Percentiles rank a stretch among this genome's conserved stretches.
phyloP scores from a whole-genome alignment of 176 grass and related monocot species.

The Paspalum notatum region DNA sequence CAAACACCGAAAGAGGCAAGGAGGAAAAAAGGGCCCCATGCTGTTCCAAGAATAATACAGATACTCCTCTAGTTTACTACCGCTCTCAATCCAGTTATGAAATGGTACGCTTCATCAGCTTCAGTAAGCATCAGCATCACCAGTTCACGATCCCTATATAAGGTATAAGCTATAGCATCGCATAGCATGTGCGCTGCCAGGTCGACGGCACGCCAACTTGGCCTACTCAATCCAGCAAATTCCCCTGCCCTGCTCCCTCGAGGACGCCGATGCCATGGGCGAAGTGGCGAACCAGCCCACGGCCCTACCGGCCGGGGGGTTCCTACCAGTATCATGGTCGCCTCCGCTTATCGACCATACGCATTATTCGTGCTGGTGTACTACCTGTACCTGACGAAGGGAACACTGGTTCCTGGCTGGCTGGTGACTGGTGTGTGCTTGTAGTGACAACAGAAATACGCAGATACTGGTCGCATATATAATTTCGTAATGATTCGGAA shows the following conservation, averaged over 20 bases:
- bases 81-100: background rate
- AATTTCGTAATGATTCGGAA: background rate
- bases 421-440: background rate
- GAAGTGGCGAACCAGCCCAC: background rate
- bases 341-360: background rate
- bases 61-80: background rate
- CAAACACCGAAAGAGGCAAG: background rate
- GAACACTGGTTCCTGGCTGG: constrained; percentile 28
- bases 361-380: constrained; percentile 29
- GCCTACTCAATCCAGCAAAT: constrained; percentile 6
- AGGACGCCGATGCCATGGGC: background rate
- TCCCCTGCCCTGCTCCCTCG: constrained; percentile 19
- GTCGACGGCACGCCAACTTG: constrained; percentile 32
- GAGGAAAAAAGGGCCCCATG: background rate
- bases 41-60: background rate
- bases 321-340: background rate
- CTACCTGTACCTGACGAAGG: background rate
- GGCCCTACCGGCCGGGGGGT: constrained; percentile 26
- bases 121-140: background rate
- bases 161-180: background rate
- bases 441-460: constrained; percentile 29
- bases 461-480: background rate
- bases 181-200: constrained; percentile 44
- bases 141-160: too few species aligned
- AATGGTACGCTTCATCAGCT: background rate